Percentiles rank a stretch among this genome's conserved stretches.
phyloP scores from a whole-genome alignment of 2,329 filamentous ascomycete species.

The Ascochyta viciae-villosae region DNA sequence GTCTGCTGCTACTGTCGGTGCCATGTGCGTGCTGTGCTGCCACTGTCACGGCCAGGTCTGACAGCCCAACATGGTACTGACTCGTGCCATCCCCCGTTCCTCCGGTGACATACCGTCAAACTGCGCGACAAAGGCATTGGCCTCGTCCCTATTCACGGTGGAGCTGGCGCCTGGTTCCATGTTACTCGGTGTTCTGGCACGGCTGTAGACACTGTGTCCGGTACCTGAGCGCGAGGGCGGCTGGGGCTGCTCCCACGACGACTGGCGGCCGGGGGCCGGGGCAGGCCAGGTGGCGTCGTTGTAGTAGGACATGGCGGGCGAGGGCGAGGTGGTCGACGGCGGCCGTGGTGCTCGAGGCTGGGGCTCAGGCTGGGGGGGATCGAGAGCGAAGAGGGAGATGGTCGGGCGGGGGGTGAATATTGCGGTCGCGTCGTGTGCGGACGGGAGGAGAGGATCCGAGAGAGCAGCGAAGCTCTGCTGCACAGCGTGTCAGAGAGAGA shows the following conservation, averaged over 20 bases:
- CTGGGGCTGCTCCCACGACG: constrained; percentile 75
- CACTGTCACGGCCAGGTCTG: neutral
- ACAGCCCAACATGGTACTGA: constrained; percentile 4
- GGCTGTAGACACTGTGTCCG: constrained; percentile 33
- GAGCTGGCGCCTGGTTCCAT: constrained; percentile 72
- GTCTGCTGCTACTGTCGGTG: constrained; percentile 3
- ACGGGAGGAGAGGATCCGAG: constrained; percentile 15
- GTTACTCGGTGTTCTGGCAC: constrained; percentile 37
- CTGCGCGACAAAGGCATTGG: constrained; percentile 81
- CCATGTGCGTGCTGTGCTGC: neutral
- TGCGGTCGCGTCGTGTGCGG: neutral
- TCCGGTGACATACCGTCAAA: constrained; percentile 76
- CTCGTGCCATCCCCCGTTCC: neutral
- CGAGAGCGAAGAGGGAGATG: too few species aligned
- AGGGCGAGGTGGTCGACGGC: constrained; percentile 12
- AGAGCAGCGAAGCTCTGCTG: constrained; percentile 26
- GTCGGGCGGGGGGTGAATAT: neutral
- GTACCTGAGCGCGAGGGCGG: constrained; percentile 76
- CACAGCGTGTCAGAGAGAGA: constrained; percentile 19
- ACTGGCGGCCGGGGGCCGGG: constrained; percentile 67
- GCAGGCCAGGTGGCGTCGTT: constrained; percentile 69
- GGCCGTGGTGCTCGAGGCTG: neutral
- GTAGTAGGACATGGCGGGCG: constrained; percentile 69
- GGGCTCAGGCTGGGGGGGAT: too few species aligned
- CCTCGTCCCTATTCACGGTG: constrained; percentile 70